These are phyloP conservation scores for Aphanomyces cochlioides DNA, from an alignment of 352 stramenopile species.

Conservation along the genomic window DNA sequence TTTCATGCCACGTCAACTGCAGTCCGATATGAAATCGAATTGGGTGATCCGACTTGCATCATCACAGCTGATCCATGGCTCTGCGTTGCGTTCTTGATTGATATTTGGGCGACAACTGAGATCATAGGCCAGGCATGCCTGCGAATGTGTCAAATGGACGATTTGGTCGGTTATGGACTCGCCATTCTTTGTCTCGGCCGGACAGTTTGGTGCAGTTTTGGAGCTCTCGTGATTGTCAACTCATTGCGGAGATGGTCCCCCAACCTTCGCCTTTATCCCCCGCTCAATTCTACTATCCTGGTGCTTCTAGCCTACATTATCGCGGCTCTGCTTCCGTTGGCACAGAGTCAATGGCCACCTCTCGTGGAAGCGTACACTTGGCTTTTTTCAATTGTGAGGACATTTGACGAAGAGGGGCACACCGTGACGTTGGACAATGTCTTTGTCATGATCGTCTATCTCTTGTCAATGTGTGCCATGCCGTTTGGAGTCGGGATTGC, in stretches of 20 bases:
- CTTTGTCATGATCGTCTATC: too few relatives aligned
- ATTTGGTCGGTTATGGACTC: neutral
- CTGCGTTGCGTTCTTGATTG: slow-evolving; percentile 13
- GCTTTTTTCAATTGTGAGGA: too few relatives aligned
- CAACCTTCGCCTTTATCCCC: too few relatives aligned
- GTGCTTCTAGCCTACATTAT: too few relatives aligned
- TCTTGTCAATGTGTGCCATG: too few relatives aligned
- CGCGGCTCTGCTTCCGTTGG: too few relatives aligned
- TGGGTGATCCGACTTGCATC: slow-evolving; percentile 12
- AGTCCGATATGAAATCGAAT: slow-evolving; percentile 15
- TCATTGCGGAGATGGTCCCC: neutral
- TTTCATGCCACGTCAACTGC: neutral
- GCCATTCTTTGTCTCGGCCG: slow-evolving; percentile 8
- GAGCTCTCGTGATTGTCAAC: slow-evolving; percentile 7
- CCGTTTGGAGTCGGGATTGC: too few relatives aligned
- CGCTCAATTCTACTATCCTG: too few relatives aligned
- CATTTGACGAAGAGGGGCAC: too few relatives aligned
- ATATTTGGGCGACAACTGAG: slow-evolving; percentile 21
- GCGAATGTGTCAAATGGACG: neutral
- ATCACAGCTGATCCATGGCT: neutral
- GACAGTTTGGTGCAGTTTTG: slow-evolving; percentile 5
- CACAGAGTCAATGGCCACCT: too few relatives aligned
- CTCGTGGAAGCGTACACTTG: too few relatives aligned
- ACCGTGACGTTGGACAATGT: too few relatives aligned
- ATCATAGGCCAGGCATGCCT: neutral